Base-by-base conservation (phyloP, 352 stramenopile genomes). In the Phytophthora sojae region DNA sequence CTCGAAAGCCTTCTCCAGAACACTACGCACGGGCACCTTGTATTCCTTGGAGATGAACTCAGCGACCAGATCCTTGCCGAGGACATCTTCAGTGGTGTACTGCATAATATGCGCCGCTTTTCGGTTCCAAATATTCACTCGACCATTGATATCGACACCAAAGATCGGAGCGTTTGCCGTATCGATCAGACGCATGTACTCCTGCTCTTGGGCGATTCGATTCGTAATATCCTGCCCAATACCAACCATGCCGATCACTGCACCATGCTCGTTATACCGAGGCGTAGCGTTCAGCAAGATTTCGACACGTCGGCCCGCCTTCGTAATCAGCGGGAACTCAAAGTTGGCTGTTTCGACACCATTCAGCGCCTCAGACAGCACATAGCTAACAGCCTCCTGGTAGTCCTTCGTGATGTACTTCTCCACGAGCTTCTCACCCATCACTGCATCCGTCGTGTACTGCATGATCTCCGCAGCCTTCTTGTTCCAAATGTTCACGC, bases 141-240 rank as follows among this genome's bases (percentile, higher is more conserved):
- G 60, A 3, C 66, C 66, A 19, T 69, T 67, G 1, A 65, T 65
- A 67, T 97, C 88, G 0, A 96, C 77, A 49, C 87, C 88, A 70
- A 97, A 95, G 17, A 87, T 87, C 14, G 79, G 79, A 8, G 79
- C 79, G 39, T 94, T 88, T 0, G 86, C 86, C 0, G 85, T 85
- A 56, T 94, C 86, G 47, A 94, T 94, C 26, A 94, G 53, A n/a
- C 84, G 74, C 14, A 79, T 89, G 29, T 93, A 91, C 51, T 93
- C 85, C 30, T 93, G 78, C 30, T 93, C 85, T 58, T 93, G 83
- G 2, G 83, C 82, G 57, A 91, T 92, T 9, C 83, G 82, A 19
- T 91, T 81, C 3, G 87, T 92, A 42, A 95, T 93, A 56, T 96
- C 90, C 64, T 96, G 88, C 1, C 88, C 89, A 66, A 96, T 96